Percentiles rank a stretch among this genome's conserved stretches.
Conservation (phyloP, 202 grass and related monocot species). For the Panicum virgatum region DNA sequence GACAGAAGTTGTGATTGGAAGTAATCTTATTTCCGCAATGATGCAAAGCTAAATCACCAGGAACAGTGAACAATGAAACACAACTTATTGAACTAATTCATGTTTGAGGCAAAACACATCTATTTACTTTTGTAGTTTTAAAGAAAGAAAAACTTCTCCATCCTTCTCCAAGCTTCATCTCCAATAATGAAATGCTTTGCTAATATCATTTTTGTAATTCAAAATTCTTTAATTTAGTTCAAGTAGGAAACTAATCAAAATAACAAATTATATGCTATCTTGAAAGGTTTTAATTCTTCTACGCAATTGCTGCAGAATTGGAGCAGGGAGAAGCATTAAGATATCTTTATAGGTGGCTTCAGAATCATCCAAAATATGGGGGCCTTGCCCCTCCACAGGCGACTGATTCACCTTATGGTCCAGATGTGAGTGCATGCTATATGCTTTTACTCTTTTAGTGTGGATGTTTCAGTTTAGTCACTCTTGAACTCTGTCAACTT, state of each 20-base stretch:
- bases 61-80: neutral
- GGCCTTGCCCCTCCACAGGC: conserved; percentile 58
- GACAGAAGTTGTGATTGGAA: conserved; percentile 28
- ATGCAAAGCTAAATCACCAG: conserved; percentile 15
- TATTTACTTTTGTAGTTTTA: conserved; percentile 15
- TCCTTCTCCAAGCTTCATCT: conserved; percentile 18
- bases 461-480: neutral
- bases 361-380: conserved; percentile 99
- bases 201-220: conserved; percentile 16
- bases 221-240: conserved; percentile 26
- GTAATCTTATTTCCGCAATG: conserved; percentile 2
- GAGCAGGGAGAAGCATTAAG: conserved; percentile 93
- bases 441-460: conserved; percentile 24
- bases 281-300: conserved; percentile 35
- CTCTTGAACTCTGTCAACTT: conserved; percentile 28
- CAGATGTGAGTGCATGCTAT: conserved; percentile 71
- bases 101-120: neutral
- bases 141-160: neutral
- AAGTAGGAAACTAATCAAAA: conserved; percentile 9
- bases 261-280: neutral
- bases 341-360: conserved; percentile 90
- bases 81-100: conserved; percentile 12
- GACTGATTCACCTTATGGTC: conserved; percentile 75
- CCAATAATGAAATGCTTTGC: conserved; percentile 19
- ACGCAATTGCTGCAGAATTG: conserved; percentile 69